phyloP scores from a whole-genome alignment of 2,329 filamentous ascomycete genomes.

The Fusarium sp. region DNA sequence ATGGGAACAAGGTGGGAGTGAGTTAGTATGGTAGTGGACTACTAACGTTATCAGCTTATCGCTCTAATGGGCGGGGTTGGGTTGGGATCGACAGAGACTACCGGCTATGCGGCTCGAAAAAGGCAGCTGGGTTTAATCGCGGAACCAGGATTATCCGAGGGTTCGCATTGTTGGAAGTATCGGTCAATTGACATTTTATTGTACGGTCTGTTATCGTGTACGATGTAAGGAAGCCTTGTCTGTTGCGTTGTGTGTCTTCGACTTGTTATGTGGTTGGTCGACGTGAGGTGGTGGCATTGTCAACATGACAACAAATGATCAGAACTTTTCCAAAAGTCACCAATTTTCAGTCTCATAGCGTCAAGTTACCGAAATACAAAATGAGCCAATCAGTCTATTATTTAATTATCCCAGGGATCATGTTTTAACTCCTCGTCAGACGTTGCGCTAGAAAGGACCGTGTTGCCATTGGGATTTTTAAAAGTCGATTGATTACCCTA shows the following conservation, averaged over 20 bases:
- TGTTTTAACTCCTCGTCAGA: too few species aligned
- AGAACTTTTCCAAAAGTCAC: fast-evolving
- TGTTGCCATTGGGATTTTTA: too few species aligned
- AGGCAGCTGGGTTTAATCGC: background rate
- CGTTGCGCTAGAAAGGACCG: too few species aligned
- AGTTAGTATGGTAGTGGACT: background rate
- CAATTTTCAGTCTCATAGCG: too few species aligned
- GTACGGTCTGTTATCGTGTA: fast-evolving
- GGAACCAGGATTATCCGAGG: background rate
- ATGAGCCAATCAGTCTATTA: too few species aligned
- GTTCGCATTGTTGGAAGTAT: background rate
- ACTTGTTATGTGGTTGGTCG: too few species aligned
- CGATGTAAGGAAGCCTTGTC: too few species aligned
- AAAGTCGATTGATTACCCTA: background rate
- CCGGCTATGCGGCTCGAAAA: background rate
- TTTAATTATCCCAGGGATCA: too few species aligned
- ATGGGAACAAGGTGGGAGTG: too few species aligned
- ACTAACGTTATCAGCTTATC: background rate
- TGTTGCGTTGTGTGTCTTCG: too few species aligned
- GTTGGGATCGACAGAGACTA: background rate
- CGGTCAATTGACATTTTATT: background rate
- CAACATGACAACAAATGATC: too few species aligned
- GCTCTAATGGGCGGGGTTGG: background rate
- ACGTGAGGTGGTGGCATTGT: fast-evolving
- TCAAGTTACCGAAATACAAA: too few species aligned